Percentiles rank a stretch among this genome's conserved stretches.
Conservation (phyloP, 2,329 filamentous ascomycete species). For the Hypoxylon sp. region DNA sequence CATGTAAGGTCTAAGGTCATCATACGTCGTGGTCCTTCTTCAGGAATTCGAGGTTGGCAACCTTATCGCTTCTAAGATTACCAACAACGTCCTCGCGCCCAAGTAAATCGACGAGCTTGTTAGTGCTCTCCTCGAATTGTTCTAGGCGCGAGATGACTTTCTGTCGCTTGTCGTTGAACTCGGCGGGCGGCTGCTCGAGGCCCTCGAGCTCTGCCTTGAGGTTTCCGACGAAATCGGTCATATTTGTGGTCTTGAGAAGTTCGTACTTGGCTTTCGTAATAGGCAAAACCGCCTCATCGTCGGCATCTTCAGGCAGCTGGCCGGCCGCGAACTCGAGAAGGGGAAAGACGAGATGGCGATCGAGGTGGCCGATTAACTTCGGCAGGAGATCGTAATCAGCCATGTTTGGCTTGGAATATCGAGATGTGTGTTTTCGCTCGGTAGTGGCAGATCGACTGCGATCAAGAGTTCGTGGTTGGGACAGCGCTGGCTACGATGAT, state of each 20-base stretch:
- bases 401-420: constrained; percentile 56
- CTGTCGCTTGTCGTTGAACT: constrained; percentile 89
- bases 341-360: constrained; percentile 95
- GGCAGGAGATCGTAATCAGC: constrained; percentile 82
- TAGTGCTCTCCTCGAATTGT: constrained; percentile 84
- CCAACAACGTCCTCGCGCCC: constrained; percentile 89
- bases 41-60: constrained; percentile 96
- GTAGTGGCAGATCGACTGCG: no score
- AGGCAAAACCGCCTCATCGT: constrained; percentile 66
- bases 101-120: constrained; percentile 86
- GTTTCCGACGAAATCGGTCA: constrained; percentile 96
- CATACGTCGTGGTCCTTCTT: constrained; percentile 93
- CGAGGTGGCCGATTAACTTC: constrained; percentile 89
- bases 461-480: not conserved
- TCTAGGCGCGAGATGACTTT: constrained; percentile 85
- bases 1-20: constrained; percentile 33
- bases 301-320: constrained; percentile 78
- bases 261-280: constrained; percentile 89
- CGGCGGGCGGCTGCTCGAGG: constrained; percentile 77
- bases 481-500: not conserved
- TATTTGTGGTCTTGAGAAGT: constrained; percentile 96
- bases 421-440: not conserved
- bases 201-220: constrained; percentile 90
- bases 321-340: constrained; percentile 90
- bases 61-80: constrained; percentile 94